Base-by-base conservation (phyloP, 768 basidiomycete genomes). In the Cystobasidium ongulense region DNA sequence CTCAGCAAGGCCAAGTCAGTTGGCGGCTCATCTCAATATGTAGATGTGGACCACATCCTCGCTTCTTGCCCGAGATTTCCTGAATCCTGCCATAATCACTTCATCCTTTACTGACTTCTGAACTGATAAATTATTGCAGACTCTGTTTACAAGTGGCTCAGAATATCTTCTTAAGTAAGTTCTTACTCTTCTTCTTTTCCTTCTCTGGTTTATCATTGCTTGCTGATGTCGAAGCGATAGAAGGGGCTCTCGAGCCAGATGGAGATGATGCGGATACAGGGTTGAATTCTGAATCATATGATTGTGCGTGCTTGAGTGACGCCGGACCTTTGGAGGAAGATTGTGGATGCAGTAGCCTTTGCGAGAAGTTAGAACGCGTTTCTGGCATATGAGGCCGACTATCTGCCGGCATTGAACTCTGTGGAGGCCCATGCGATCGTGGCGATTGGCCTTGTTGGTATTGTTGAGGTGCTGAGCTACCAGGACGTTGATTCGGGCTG, bases 141-240 rank as follows among this genome's bases (percentile, higher is more conserved):
- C n/a, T n/a, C n/a, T n/a, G n/a, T n/a, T n/a, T n/a, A n/a, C n/a
- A n/a, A n/a, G n/a, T n/a, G n/a, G n/a, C n/a, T 27, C 31, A 64
- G 53, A 71, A 71, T 7, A 46, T 35, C 54, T 71, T 71, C 68
- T 71, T 71, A 25, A 71, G 38, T 15, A 71, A 13, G 43, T 71
- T 71, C 54, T 71, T n/a, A n/a, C n/a, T 71, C 68, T 71, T 71
- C 31, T 71, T 71, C 33, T 59, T 71, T 35, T 71, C 54, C 33
- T 71, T 54, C 35, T 36, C 54, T 21, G 35, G 33, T 29, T 17
- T 38, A 23, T 43, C 68, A 7, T 67, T 13, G n/a, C 29, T 41
- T 17, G 21, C n/a, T 17, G 52, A 33, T 31, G 68, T 38, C 11
- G 68, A 71, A 33, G 52, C 54, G 52, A 54, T 43, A 23, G 68